These are phyloP conservation scores for Bipolaris cookei DNA, from an alignment of 2,329 filamentous ascomycete species.

Conservation along the genomic window DNA sequence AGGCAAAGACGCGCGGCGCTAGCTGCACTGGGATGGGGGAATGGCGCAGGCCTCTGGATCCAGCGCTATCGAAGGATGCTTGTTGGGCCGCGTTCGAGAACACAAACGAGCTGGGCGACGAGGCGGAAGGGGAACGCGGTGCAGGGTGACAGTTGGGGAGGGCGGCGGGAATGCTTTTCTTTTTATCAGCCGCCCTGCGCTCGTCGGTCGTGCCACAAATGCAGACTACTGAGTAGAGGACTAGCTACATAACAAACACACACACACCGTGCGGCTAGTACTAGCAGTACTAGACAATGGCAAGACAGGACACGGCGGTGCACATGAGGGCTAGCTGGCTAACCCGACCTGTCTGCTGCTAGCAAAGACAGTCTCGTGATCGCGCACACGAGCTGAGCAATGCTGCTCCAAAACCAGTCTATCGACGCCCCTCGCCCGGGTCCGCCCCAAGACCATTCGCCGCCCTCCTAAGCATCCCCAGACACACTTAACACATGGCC, in stretches of 20 bases:
- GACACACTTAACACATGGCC: background rate
- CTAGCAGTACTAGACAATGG: too few species aligned
- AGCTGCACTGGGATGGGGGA: conserved; percentile 10
- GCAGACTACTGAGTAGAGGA: too few species aligned
- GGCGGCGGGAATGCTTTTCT: background rate
- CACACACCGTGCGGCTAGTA: too few species aligned
- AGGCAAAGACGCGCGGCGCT: conserved; percentile 39
- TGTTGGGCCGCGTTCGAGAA: conserved; percentile 31
- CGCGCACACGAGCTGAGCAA: conserved; percentile 27
- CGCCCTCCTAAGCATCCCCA: background rate
- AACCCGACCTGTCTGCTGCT: conserved; percentile 5
- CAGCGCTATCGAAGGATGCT: conserved; percentile 26
- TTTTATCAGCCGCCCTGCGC: background rate
- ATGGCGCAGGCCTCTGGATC: conserved; percentile 19
- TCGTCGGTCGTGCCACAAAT: too few species aligned
- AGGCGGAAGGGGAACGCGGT: background rate
- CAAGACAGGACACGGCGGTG: conserved; percentile 2
- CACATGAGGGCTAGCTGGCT: conserved; percentile 8
- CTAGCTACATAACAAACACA: too few species aligned
- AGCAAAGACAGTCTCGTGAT: conserved; percentile 16
- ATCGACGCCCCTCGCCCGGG: conserved; percentile 13
- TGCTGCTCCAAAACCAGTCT: conserved; percentile 26
- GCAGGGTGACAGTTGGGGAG: background rate
- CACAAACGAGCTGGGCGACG: conserved; percentile 6
- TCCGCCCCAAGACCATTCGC: conserved; percentile 19